Percentiles rank a stretch among this genome's conserved stretches.
Evolutionary conservation across 1,139 yeast species (phyloP).

Genomic region (Yamadazyma conglobata): DNA sequence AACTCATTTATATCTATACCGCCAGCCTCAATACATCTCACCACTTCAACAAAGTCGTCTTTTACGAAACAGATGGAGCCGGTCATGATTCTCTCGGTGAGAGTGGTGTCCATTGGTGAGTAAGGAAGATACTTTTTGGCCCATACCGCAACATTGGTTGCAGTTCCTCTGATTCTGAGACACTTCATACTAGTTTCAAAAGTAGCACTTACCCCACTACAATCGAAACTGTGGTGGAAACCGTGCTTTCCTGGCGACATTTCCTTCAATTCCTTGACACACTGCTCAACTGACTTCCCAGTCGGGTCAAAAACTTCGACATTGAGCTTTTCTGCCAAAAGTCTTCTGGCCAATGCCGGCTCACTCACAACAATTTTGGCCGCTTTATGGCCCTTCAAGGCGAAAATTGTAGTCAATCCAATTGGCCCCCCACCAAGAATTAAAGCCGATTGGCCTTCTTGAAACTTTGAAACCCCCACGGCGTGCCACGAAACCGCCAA

Average conservation of each 20-base stretch:
- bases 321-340: constrained; percentile 49
- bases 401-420: constrained; percentile 55
- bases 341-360: constrained; percentile 54
- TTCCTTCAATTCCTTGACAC: constrained; percentile 29
- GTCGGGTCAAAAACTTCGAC: constrained; percentile 50
- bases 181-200: constrained; percentile 50
- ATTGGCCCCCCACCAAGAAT: constrained; percentile 64
- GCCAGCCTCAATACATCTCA: constrained; percentile 29
- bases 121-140: constrained; percentile 31
- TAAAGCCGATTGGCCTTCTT: constrained; percentile 47
- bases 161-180: constrained; percentile 55
- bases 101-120: constrained; percentile 38
- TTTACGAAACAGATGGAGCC: constrained; percentile 42
- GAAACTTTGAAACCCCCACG: constrained; percentile 33
- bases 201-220: constrained; percentile 58
- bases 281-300: constrained; percentile 27
- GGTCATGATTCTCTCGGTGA: constrained; percentile 34
- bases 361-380: constrained; percentile 55
- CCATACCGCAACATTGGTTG: constrained; percentile 66
- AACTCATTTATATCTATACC: constrained; percentile 23
- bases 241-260: constrained; percentile 50
- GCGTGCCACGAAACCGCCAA: constrained; percentile 50
- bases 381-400: constrained; percentile 55
- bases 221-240: constrained; percentile 56
- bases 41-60: constrained; percentile 34